phyloP scores from a whole-genome alignment of 163 green algal species.

The Botryococcus braunii region DNA sequence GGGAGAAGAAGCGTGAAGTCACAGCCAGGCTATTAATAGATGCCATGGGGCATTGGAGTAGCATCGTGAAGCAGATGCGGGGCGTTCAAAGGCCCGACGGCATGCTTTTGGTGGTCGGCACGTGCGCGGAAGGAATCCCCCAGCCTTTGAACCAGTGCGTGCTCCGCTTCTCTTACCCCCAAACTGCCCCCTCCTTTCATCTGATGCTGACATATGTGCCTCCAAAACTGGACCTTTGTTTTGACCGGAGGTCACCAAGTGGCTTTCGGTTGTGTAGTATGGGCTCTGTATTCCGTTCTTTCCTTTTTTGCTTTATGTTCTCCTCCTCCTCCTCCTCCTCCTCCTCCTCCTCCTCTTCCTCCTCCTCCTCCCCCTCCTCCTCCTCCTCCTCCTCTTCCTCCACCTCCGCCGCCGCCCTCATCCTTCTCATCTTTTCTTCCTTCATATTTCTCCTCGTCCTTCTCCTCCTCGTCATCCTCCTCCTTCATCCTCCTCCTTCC shows the following conservation, averaged over 20 bases:
- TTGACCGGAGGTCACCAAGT: neutral
- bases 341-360: too few species aligned
- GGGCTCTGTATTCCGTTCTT: neutral
- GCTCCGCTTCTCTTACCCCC: neutral
- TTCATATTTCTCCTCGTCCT: too few species aligned
- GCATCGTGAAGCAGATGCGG: conserved; percentile 61
- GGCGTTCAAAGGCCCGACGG: conserved; percentile 66
- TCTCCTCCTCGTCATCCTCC: too few species aligned
- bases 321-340: too few species aligned
- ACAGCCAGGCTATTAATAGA: too few species aligned
- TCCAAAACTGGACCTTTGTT: neutral
- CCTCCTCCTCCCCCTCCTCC: too few species aligned
- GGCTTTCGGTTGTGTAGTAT: neutral
- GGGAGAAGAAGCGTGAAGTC: too few species aligned
- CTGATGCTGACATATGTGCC: neutral
- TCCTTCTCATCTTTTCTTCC: too few species aligned
- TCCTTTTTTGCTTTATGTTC: neutral
- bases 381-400: too few species aligned
- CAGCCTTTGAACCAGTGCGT: conserved; percentile 29
- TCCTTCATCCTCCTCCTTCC: too few species aligned
- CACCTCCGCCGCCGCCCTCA: too few species aligned
- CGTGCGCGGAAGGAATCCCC: conserved; percentile 52
- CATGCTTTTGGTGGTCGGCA: conserved; percentile 82
- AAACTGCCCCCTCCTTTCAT: neutral
- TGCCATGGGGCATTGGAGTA: conserved; percentile 62